Percentiles rank a stretch among this genome's conserved stretches.
phyloP scores from a whole-genome alignment of 176 grass and related monocot genomes.

The Aegilops bicornis region DNA sequence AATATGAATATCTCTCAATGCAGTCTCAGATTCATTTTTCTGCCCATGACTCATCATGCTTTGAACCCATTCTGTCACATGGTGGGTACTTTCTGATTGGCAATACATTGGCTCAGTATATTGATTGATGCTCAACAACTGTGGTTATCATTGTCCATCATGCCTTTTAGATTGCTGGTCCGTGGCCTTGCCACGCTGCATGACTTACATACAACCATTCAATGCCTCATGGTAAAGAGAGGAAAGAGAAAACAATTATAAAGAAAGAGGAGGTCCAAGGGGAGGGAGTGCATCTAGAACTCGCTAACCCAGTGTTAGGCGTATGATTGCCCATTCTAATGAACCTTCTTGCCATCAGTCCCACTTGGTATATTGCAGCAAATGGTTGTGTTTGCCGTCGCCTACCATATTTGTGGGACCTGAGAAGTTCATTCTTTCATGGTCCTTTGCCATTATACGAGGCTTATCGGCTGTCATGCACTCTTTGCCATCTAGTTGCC shows the following conservation, averaged over 20 bases:
- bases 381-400: not conserved
- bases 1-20: too few relatives aligned
- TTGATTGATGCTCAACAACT: too few relatives aligned
- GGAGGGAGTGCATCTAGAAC: not conserved
- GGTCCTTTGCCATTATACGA: slow-evolving; percentile 1
- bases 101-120: too few relatives aligned
- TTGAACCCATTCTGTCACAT: too few relatives aligned
- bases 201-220: not conserved
- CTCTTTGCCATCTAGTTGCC: not conserved
- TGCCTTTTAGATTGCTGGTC: not conserved
- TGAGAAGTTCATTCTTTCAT: not conserved
- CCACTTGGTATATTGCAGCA: not conserved
- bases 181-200: not conserved
- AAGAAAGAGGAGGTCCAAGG: not conserved
- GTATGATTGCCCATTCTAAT: not conserved
- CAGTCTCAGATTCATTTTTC: too few relatives aligned
- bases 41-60: too few relatives aligned
- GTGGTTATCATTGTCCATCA: too few relatives aligned
- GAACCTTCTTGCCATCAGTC: not conserved
- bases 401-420: not conserved
- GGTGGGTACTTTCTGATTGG: too few relatives aligned
- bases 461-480: not conserved
- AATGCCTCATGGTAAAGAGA: not conserved
- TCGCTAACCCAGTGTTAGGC: not conserved
- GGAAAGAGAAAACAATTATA: not conserved